Evolutionary conservation across 768 basidiomycete species (phyloP).

Genomic region (Boletellus ananiceps): DNA sequence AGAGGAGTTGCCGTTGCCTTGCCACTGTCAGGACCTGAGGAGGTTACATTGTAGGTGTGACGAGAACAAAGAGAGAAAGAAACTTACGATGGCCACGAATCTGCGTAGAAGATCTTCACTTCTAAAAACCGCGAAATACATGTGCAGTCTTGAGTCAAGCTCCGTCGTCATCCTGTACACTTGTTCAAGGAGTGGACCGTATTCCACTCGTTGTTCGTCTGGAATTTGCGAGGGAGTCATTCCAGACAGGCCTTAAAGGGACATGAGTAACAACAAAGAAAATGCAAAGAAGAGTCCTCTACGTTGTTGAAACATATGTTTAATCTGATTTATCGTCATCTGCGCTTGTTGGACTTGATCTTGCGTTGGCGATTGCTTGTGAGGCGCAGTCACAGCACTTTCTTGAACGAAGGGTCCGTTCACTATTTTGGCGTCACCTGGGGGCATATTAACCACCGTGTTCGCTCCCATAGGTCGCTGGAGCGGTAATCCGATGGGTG

Average conservation of each 20-base stretch:
- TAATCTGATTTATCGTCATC: conserved; percentile 29
- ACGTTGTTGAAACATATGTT: conserved; percentile 32
- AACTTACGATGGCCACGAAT: conserved; percentile 51
- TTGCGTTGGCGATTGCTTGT: conserved; percentile 20
- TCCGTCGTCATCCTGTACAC: conserved; percentile 43
- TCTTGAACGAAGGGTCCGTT: conserved; percentile 11
- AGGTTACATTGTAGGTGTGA: conserved; percentile 8
- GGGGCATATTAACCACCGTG: conserved; percentile 6
- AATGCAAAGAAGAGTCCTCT: conserved; percentile 18
- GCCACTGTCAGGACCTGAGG: conserved; percentile 41
- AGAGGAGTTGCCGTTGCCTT: conserved; percentile 29
- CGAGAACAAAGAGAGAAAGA: conserved; percentile 11
- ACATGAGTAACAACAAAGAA: conserved; percentile 12
- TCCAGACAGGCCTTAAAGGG: conserved; percentile 31
- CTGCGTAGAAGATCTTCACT: conserved; percentile 46
- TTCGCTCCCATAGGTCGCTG: conserved; percentile 19
- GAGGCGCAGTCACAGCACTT: conserved; percentile 1
- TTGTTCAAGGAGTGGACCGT: conserved; percentile 46
- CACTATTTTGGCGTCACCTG: conserved; percentile 17
- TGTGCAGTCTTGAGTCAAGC: conserved; percentile 46
- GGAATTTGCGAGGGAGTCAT: conserved; percentile 41
- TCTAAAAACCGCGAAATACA: conserved; percentile 44
- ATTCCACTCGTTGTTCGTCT: conserved; percentile 52
- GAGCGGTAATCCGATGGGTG: conserved; percentile 6
- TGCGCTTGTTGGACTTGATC: conserved; percentile 33